Evolutionary conservation across 306 rosid genomes (phyloP).

Genomic region (Canavalia ensiformis): DNA sequence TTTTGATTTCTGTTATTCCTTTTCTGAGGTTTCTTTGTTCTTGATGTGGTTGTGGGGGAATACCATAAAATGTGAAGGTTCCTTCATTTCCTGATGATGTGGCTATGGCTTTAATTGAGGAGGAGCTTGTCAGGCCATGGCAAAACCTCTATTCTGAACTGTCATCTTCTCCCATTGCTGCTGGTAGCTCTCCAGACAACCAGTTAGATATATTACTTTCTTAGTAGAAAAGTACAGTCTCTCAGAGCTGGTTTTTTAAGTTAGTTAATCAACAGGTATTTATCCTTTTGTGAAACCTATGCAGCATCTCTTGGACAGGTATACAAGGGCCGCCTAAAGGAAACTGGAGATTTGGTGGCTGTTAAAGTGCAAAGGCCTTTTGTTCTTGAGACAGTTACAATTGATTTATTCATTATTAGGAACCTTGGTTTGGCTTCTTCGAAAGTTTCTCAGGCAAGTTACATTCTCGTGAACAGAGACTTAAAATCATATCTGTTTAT

Average conservation of each 20-base stretch:
- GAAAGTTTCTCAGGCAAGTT: constrained; percentile 88
- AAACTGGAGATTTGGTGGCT: constrained; percentile 96
- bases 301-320: constrained; percentile 99
- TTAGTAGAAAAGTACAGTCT: constrained; percentile 47
- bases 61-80: constrained; percentile 69
- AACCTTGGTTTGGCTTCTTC: constrained; percentile 88
- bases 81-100: constrained; percentile 98
- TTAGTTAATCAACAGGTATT: constrained; percentile 37
- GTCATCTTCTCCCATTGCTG: constrained; percentile 96
- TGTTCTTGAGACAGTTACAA: constrained; percentile 96
- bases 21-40: constrained; percentile 52
- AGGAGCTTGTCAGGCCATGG: constrained; percentile 99
- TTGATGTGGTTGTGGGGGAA: constrained; percentile 51
- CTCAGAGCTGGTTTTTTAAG: constrained; percentile 46
- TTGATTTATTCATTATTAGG: constrained; percentile 86
- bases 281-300: constrained; percentile 51
- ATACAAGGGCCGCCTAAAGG: constrained; percentile 90
- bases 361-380: constrained; percentile 99
- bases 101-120: constrained; percentile 96
- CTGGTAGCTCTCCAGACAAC: constrained; percentile 72
- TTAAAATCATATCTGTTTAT: constrained; percentile 33
- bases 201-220: constrained; percentile 49
- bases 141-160: constrained; percentile 86
- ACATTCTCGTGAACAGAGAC: constrained; percentile 42
- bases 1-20: constrained; percentile 28